Conservation (phyloP, 768 basidiomycete species). For the Melanogaster broomeanus region DNA sequence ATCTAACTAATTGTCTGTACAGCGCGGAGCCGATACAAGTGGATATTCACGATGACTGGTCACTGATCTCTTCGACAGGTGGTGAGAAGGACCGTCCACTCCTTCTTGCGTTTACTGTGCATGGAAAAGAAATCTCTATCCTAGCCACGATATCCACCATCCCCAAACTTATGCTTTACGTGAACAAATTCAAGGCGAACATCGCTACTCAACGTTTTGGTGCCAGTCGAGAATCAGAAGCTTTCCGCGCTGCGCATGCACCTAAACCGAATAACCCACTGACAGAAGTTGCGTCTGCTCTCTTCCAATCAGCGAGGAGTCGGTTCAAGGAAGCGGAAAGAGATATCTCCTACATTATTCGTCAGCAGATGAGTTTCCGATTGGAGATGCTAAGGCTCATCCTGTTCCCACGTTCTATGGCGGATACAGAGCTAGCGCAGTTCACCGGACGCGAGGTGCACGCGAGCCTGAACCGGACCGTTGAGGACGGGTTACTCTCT, state of each 20-base stretch:
- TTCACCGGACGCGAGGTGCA: slow-evolving; percentile 68
- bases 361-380: slow-evolving; percentile 73
- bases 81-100: slow-evolving; percentile 52
- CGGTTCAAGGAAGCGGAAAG: slow-evolving; percentile 70
- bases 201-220: slow-evolving; percentile 72
- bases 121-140: slow-evolving; percentile 65
- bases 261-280: slow-evolving; percentile 80
- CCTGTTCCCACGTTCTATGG: slow-evolving; percentile 79
- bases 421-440: slow-evolving; percentile 75
- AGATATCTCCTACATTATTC: slow-evolving; percentile 59
- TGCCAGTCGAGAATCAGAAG: slow-evolving; percentile 76
- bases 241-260: slow-evolving; percentile 70
- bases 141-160: slow-evolving; percentile 74
- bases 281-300: slow-evolving; percentile 83
- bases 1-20: slow-evolving; percentile 5
- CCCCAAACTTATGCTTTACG: slow-evolving; percentile 73
- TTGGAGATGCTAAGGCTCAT: slow-evolving; percentile 66
- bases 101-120: slow-evolving; percentile 73
- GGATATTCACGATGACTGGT: slow-evolving; percentile 83
- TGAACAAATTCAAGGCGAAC: slow-evolving; percentile 72
- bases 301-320: slow-evolving; percentile 72
- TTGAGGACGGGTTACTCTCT: slow-evolving; percentile 50
- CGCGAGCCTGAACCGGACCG: slow-evolving; percentile 68
- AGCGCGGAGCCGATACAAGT: slow-evolving; percentile 81
- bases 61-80: slow-evolving; percentile 42